A percentile compares a stretch with the other conserved stretches of the same genome.
phyloP scores from a whole-genome alignment of 257 asterid genomes.

The Scutellaria baicalensis region DNA sequence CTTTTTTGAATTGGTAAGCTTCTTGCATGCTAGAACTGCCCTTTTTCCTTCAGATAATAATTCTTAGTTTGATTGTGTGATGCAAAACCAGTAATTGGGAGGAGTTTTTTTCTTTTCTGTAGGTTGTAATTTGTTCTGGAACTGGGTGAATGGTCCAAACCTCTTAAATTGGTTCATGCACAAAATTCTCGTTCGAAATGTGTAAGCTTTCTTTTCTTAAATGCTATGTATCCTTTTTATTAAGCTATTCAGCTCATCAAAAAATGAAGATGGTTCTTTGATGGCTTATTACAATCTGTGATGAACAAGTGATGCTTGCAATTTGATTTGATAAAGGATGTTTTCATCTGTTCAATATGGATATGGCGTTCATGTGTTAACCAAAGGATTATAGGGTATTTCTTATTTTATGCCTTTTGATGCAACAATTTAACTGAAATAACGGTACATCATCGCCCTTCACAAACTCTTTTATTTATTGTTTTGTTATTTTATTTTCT shows the following conservation, averaged over 20 bases:
- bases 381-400: not conserved
- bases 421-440: not conserved
- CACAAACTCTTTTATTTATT: not conserved
- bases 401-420: not conserved
- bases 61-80: not conserved
- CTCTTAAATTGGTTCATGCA: constrained; percentile 23
- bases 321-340: not conserved
- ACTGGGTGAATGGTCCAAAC: constrained; percentile 19
- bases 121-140: constrained; percentile 26
- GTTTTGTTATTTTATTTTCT: not conserved
- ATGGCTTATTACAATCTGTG: not conserved
- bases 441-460: not conserved
- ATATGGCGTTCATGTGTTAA: not conserved
- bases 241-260: not conserved
- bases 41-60: not conserved
- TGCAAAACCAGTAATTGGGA: not conserved
- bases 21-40: not conserved
- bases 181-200: not conserved
- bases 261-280: not conserved
- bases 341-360: not conserved
- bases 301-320: not conserved
- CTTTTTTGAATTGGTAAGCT: constrained; percentile 39
- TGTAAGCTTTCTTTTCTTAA: constrained; percentile 18
- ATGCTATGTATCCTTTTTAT: not conserved
- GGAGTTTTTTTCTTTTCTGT: not conserved